Evolutionary conservation across 1,139 yeast species (phyloP).

Genomic region (Suzukiozyma palmioleophila): DNA sequence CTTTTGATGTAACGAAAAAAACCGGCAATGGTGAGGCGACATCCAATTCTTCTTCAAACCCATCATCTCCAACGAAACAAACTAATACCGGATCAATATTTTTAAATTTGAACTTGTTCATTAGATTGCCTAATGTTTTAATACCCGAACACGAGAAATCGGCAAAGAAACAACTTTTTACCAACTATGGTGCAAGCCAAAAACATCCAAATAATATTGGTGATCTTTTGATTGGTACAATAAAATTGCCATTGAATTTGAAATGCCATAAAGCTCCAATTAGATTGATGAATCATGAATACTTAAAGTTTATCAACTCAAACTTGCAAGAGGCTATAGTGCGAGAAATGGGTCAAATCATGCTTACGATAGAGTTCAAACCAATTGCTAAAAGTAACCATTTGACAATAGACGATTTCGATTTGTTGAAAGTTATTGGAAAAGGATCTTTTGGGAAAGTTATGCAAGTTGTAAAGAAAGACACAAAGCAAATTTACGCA

Average conservation of each 20-base stretch:
- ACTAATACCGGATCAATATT: conserved; percentile 34
- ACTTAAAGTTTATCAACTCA: conserved; percentile 36
- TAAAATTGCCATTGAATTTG: conserved; percentile 40
- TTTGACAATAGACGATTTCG: conserved; percentile 85
- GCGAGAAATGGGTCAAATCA: conserved; percentile 46
- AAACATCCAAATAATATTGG: conserved; percentile 23
- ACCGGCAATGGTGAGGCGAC: conserved; percentile 10
- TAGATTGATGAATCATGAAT: conserved; percentile 44
- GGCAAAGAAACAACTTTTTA: conserved; percentile 27
- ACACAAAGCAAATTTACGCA: conserved; percentile 91
- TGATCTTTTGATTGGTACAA: conserved; percentile 40
- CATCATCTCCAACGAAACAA: conserved; percentile 4
- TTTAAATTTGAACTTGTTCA: conserved; percentile 68
- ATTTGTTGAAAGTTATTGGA: conserved; percentile 88
- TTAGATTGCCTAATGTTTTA: conserved; percentile 67
- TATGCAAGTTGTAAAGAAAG: conserved; percentile 95
- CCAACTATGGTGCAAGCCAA: conserved; percentile 13
- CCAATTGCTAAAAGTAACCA: conserved; percentile 58
- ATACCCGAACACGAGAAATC: conserved; percentile 42
- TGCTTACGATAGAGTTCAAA: conserved; percentile 73
- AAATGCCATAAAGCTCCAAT: conserved; percentile 34
- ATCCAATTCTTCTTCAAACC: conserved; percentile 1
- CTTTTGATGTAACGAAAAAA: conserved; percentile 82
- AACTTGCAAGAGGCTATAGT: conserved; percentile 10
- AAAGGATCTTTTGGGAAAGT: conserved; percentile 98